Percentiles rank a stretch among this genome's conserved stretches.
These are phyloP conservation scores for Fistulifera solaris DNA, from an alignment of 108 stramenopile species.

Conservation along the genomic window DNA sequence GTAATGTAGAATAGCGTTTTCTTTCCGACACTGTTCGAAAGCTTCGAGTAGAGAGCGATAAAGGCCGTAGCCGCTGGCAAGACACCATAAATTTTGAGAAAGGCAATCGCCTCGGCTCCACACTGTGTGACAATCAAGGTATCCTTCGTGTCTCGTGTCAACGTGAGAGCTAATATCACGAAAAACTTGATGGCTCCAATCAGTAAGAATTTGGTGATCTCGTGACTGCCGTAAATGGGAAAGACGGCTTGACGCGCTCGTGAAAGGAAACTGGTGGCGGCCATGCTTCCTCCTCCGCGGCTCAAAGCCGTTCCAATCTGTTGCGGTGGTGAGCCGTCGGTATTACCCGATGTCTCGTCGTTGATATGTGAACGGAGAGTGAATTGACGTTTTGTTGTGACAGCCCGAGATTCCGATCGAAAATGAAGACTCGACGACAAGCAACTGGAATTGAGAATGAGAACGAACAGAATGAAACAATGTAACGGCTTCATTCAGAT, in stretches of 20 bases:
- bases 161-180: slow-evolving; percentile 87
- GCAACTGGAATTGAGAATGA: too few relatives aligned
- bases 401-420: too few relatives aligned
- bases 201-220: slow-evolving; percentile 82
- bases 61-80: slow-evolving; percentile 72
- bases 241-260: slow-evolving; percentile 10
- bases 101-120: slow-evolving; percentile 95
- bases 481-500: too few relatives aligned
- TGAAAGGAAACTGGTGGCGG: background rate
- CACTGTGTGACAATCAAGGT: slow-evolving; percentile 93
- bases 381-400: too few relatives aligned
- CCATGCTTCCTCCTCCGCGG: too few relatives aligned
- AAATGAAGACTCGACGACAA: too few relatives aligned
- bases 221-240: slow-evolving; percentile 36
- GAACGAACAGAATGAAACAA: too few relatives aligned
- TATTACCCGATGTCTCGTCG: too few relatives aligned
- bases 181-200: slow-evolving; percentile 92
- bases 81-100: slow-evolving; percentile 87
- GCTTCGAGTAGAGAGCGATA: slow-evolving; percentile 84
- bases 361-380: too few relatives aligned
- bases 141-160: slow-evolving; percentile 94
- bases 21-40: slow-evolving; percentile 72
- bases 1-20: slow-evolving; percentile 83
- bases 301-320: too few relatives aligned
- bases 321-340: too few relatives aligned